phyloP scores from a whole-genome alignment of 768 basidiomycete species.

The Hygrocybe punicea region DNA sequence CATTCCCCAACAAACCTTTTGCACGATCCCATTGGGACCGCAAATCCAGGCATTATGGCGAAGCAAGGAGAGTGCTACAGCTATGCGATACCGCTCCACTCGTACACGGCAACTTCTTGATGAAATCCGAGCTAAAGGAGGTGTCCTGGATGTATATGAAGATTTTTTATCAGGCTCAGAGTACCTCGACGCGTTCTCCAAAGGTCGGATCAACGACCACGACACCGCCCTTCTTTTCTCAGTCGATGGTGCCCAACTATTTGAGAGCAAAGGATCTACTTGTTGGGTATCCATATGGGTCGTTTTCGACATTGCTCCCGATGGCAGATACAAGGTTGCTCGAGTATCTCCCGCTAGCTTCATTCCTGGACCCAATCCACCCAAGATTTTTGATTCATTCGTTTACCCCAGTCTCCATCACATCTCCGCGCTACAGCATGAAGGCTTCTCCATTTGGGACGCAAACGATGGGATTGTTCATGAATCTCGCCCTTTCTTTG shows the following conservation, averaged over 20 bases:
- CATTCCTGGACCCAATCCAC: constrained; percentile 41
- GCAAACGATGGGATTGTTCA: too few species aligned
- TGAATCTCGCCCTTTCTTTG: too few species aligned
- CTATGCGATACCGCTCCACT: constrained; percentile 27
- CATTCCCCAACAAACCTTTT: constrained; percentile 31
- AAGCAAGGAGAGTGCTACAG: constrained; percentile 14
- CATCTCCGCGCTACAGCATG: constrained; percentile 24
- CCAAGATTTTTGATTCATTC: constrained; percentile 36
- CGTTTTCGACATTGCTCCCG: constrained; percentile 26
- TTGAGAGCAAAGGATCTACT: constrained; percentile 39
- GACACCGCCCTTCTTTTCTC: too few species aligned
- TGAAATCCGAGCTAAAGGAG: too few species aligned
- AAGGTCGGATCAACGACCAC: too few species aligned
- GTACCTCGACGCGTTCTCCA: too few species aligned
- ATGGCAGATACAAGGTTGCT: constrained; percentile 28
- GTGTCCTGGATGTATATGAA: too few species aligned
- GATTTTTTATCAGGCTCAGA: too few species aligned
- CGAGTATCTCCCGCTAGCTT: constrained; percentile 30
- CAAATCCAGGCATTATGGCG: constrained; percentile 36
- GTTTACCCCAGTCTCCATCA: constrained; percentile 33
- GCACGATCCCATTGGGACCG: constrained; percentile 25
- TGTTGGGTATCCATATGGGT: constrained; percentile 41
- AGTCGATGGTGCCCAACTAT: constrained; percentile 14
- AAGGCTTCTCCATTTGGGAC: too few species aligned
- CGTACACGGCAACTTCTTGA: too few species aligned